A percentile compares a stretch with the other conserved stretches of the same genome.
Conservation (phyloP, 768 basidiomycete species). For the Dictyophora rubrovolvata region DNA sequence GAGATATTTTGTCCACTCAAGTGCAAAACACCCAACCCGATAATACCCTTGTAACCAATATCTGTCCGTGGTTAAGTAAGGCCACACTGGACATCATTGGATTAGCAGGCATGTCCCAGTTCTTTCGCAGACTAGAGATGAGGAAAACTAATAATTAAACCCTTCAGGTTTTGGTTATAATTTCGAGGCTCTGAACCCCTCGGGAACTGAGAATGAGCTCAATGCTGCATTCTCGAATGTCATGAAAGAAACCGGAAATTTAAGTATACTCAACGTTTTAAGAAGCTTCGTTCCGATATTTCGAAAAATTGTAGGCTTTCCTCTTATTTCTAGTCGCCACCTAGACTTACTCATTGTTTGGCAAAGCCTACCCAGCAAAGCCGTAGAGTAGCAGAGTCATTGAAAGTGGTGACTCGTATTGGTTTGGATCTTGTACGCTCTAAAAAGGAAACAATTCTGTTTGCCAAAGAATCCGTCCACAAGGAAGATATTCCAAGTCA, state of each 20-base stretch:
- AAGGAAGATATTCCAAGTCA: constrained; percentile 13
- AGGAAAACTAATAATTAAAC: background rate
- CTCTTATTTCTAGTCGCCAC: background rate
- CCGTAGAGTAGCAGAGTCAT: background rate
- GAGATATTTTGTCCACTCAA: constrained; percentile 36
- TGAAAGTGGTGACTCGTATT: constrained; percentile 8
- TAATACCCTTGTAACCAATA: constrained; percentile 2
- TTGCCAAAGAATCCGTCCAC: constrained; percentile 18
- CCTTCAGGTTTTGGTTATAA: constrained; percentile 25
- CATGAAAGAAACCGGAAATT: constrained; percentile 11
- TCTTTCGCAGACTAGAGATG: background rate
- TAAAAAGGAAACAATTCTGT: constrained; percentile 22
- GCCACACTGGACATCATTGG: constrained; percentile 19
- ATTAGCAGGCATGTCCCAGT: constrained; percentile 11
- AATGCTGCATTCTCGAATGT: constrained; percentile 21
- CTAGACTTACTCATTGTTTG: background rate
- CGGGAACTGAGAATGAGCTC: constrained; percentile 22
- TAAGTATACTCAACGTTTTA: constrained; percentile 9
- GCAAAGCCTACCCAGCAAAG: background rate
- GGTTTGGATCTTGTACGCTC: constrained; percentile 18
- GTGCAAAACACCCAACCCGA: constrained; percentile 18
- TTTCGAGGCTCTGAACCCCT: constrained; percentile 21
- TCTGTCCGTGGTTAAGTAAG: constrained; percentile 9
- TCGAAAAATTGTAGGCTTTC: constrained; percentile 14
- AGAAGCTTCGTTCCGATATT: constrained; percentile 16